Evolutionary conservation across 805 yeast genomes (phyloP), one percentile per base, ranked within the genome.

Genomic region (Pichia occidentalis): DNA sequence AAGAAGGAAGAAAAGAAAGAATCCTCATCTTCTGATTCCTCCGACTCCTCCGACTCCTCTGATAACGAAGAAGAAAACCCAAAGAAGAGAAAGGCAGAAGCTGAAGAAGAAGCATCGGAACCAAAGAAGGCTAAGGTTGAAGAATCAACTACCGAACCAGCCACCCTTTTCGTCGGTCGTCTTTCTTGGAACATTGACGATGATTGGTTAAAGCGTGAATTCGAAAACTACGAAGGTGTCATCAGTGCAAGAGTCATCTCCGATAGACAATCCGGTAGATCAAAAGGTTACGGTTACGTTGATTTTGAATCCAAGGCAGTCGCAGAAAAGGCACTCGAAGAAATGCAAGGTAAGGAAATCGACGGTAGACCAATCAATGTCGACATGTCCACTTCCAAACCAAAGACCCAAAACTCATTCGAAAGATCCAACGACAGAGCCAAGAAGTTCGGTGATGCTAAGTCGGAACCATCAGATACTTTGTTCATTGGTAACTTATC

Each of bases 201-300:
- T 60, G 95, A 80, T 44, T 85, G 95, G 95, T 77, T 92, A 62
- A 71, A 72, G 65, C 69, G 80, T 45, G 97, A 85, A 68, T 92
- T 92, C 63, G 87, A 80, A 61, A 75, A 72, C 46, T 44, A 64
- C 45, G 95, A 90, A 36, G 95, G 95, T 63, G 92, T 87, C 43
- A 55, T 75, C 25, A 63, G 79, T 53, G 97, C 97, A 50, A 81
- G 98, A 69, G 95, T 92, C 50, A 85, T 92, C 61, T 77, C 79
- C 65, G 97, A 92, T 67, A 83, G 92, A 68, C 56, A 51, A 22
- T 83, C 82, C 45, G 75, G 94, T 43, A 84, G 85, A 68, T 86
- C 96, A 40, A 81, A 90, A 73, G 98, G 98, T 64, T 90, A 85
- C 73, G 95, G 95, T 62, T 92, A 92, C 68, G 96, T 92, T 63